Evolutionary conservation across 1,284 basidiomycete genomes (phyloP).

Genomic region (Ustilago loliicola): DNA sequence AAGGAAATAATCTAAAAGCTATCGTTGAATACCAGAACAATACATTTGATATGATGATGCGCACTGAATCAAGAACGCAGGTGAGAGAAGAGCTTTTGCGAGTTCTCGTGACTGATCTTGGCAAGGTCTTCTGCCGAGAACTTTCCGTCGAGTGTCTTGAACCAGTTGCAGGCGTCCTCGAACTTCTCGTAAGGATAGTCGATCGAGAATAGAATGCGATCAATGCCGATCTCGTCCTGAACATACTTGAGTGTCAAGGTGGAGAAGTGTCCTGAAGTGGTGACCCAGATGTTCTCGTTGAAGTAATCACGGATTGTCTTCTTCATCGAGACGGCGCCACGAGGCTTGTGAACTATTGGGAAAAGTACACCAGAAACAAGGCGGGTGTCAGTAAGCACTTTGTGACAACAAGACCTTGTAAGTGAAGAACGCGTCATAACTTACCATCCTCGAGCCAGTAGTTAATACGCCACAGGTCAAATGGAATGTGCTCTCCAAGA

Average conservation of each 20-base stretch:
- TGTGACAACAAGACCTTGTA: neutral
- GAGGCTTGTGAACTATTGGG: constrained; percentile 56
- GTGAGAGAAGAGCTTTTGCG: constrained; percentile 49
- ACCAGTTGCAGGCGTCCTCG: constrained; percentile 68
- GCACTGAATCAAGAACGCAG: constrained; percentile 14
- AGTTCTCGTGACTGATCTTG: constrained; percentile 54
- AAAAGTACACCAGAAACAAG: neutral
- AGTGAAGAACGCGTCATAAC: constrained; percentile 1
- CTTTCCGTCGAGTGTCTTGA: constrained; percentile 48
- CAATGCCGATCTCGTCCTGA: constrained; percentile 62
- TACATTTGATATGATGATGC: neutral
- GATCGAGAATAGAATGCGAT: constrained; percentile 70
- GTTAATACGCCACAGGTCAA: constrained; percentile 70
- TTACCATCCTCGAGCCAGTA: constrained; percentile 69
- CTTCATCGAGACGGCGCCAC: constrained; percentile 56
- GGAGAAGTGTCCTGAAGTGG: constrained; percentile 62
- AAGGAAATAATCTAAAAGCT: neutral
- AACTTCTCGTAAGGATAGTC: constrained; percentile 70
- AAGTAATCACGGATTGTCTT: constrained; percentile 60
- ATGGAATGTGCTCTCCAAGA: constrained; percentile 70
- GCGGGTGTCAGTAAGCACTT: neutral
- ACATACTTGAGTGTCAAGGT: constrained; percentile 61
- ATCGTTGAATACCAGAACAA: neutral
- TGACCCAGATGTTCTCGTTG: constrained; percentile 67
- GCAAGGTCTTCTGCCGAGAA: constrained; percentile 41